phyloP scores from a whole-genome alignment of 2,329 filamentous ascomycete species.

The Colletotrichum abscissum region DNA sequence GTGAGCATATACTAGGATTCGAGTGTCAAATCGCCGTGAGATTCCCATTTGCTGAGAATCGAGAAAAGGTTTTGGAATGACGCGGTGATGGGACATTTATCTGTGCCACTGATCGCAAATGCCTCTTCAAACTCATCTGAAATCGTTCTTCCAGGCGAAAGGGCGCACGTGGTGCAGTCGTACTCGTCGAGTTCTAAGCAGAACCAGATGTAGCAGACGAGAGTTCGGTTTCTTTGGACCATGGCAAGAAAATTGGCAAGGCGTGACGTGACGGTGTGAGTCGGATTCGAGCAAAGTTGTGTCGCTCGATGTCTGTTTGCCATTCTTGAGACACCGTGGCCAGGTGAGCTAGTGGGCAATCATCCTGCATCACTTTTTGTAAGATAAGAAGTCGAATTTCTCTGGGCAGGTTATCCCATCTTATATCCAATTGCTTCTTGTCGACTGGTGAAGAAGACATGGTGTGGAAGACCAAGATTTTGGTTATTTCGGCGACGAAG shows the following conservation, averaged over 20 bases:
- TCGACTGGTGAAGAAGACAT: background rate
- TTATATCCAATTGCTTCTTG: background rate
- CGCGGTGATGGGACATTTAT: slow-evolving; percentile 36
- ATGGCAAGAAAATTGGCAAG: slow-evolving; percentile 43
- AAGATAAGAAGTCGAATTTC: slow-evolving; percentile 42
- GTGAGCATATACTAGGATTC: slow-evolving; percentile 42
- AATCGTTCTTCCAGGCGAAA: background rate
- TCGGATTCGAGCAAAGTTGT: slow-evolving; percentile 45
- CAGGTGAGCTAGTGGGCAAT: slow-evolving; percentile 38
- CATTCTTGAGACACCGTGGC: slow-evolving; percentile 46
- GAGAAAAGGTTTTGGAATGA: slow-evolving; percentile 40
- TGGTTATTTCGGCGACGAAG: background rate
- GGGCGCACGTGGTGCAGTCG: slow-evolving; percentile 40
- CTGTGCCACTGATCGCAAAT: slow-evolving; percentile 30
- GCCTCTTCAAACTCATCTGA: slow-evolving; percentile 2
- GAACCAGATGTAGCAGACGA: slow-evolving; percentile 44
- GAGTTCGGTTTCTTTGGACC: slow-evolving; percentile 42
- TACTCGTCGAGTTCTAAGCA: slow-evolving; percentile 45
- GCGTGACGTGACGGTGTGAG: slow-evolving; percentile 43
- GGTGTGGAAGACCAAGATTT: background rate
- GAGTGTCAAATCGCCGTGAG: slow-evolving; percentile 40
- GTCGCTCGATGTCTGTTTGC: slow-evolving; percentile 43
- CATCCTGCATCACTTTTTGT: slow-evolving; percentile 37
- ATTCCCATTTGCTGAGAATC: slow-evolving; percentile 43
- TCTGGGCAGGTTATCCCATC: slow-evolving; percentile 37